A percentile compares a stretch with the other conserved stretches of the same genome.
Evolutionary conservation across 306 rosid genomes (phyloP).

Genomic region (Hippophae gyantsensis): DNA sequence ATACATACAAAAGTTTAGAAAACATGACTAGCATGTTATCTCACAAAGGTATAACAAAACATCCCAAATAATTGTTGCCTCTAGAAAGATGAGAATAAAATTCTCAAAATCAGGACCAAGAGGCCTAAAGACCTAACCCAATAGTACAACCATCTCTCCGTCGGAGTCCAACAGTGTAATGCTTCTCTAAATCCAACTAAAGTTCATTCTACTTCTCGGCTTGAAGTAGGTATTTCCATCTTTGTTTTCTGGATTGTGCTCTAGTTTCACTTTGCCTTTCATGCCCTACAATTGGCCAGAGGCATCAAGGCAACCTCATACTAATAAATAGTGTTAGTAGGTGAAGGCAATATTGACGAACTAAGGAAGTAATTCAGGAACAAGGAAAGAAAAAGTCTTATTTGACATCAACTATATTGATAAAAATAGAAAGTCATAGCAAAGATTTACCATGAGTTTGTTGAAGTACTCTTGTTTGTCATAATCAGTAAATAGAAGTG

Average conservation of each 20-base stretch:
- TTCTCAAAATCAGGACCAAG: neutral
- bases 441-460: too few species aligned
- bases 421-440: too few species aligned
- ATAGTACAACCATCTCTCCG: conserved; percentile 98
- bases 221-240: conserved; percentile 31
- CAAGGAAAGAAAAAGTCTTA: conserved; percentile 7
- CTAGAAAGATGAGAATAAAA: too few species aligned
- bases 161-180: conserved; percentile 90
- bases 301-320: conserved; percentile 26
- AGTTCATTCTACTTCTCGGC: conserved; percentile 88
- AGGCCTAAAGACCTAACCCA: conserved; percentile 74
- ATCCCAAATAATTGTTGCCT: too few species aligned
- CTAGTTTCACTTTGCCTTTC: too few species aligned
- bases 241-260: conserved; percentile 23
- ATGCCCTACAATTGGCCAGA: too few species aligned
- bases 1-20: too few species aligned
- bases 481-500: neutral
- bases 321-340: conserved; percentile 94
- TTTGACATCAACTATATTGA: too few species aligned
- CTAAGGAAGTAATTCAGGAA: conserved; percentile 37
- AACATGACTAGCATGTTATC: too few species aligned
- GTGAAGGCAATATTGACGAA: conserved; percentile 37
- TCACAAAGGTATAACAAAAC: too few species aligned
- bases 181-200: conserved; percentile 89
- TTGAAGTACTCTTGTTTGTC: too few species aligned